These are phyloP conservation scores for Lipomyces sp. DNA, from an alignment of 805 yeast species.

Conservation along the genomic window DNA sequence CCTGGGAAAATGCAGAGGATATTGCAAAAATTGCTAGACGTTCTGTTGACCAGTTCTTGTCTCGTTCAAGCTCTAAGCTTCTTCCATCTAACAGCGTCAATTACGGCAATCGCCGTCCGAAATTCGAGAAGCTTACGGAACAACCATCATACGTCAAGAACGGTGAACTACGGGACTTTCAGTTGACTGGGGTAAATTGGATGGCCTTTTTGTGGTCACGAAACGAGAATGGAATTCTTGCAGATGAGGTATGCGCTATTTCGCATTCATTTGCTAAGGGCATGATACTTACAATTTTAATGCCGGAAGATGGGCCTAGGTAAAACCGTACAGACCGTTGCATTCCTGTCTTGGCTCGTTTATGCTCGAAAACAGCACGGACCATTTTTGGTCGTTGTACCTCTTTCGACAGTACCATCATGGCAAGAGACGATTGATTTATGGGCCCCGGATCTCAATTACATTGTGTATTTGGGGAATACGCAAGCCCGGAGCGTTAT, in stretches of 20 bases:
- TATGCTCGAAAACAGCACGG: slow-evolving; percentile 96
- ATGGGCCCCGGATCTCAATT: slow-evolving; percentile 96
- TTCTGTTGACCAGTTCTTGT: slow-evolving; percentile 79
- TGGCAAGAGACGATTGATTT: slow-evolving; percentile 99
- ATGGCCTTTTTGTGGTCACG: slow-evolving; percentile 99
- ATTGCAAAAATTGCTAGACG: slow-evolving; percentile 81
- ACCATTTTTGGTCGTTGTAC: slow-evolving; percentile 95
- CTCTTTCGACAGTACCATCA: slow-evolving; percentile 92
- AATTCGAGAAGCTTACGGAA: slow-evolving; percentile 76
- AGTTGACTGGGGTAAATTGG: slow-evolving; percentile 97
- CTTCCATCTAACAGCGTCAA: slow-evolving; percentile 76
- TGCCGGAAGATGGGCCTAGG: slow-evolving; percentile 84
- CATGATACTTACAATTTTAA: neutral
- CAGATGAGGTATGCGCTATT: slow-evolving; percentile 76
- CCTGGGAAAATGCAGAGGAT: slow-evolving; percentile 92
- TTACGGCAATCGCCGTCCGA: slow-evolving; percentile 72
- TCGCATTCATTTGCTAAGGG: neutral
- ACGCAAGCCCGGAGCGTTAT: slow-evolving; percentile 77
- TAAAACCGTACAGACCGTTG: slow-evolving; percentile 94
- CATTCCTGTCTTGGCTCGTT: slow-evolving; percentile 90
- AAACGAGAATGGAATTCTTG: slow-evolving; percentile 93
- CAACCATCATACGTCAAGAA: slow-evolving; percentile 90
- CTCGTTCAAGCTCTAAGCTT: slow-evolving; percentile 75
- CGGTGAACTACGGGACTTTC: slow-evolving; percentile 94
- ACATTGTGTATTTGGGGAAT: slow-evolving; percentile 90